Base-by-base conservation (phyloP, 2,329 filamentous ascomycete genomes). In the Thelonectria olida region DNA sequence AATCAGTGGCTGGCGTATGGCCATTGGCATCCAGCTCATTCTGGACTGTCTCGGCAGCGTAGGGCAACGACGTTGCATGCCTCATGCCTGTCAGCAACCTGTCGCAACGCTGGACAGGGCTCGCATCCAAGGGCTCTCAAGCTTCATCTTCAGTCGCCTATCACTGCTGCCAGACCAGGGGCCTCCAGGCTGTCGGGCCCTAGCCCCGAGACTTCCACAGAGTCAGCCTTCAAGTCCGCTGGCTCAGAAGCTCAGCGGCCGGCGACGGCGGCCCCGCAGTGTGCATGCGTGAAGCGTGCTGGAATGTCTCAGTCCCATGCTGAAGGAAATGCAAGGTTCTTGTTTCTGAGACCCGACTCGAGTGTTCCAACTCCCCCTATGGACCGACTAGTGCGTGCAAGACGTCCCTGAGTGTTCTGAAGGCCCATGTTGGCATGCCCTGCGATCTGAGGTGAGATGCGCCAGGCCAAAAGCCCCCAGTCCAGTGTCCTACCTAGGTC, bases 71-170 rank as follows among this genome's bases (percentile, higher is more conserved):
- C 25, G 42, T 49, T 60, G 48, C 57, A 56, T 65, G 60, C 48
- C 49, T 66, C 57, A 58, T 65, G 60, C 48, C 49, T 66, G 42
- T 50, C 23, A 66, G 58, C 56, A 27, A 52, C 50, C 20, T 61
- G 49, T 36, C 25, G 23, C 31, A 41, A 41, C 45, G 51, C 60
- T 53, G 49, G 54, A 44, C 53, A 51, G 57, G 42, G 42, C 42
- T 23, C 47, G 42, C 15, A 50, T 13, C 20, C 17, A 28, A 41
- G 22, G 47, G 27, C 36, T 27, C 13, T n/a, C 10, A 25, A 22
- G 34, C 28, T 31, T 31, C 28, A 7, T 34, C 38, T 51, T 38
- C 48, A 31, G 44, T 55, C 42, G 31, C 36, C 39, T 22, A 44
- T 44, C 39, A 44, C 19, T 22, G 31, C 34, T 10, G 22, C 42